phyloP scores from a whole-genome alignment of 345 rosid species.

The Isatis tinctoria region DNA sequence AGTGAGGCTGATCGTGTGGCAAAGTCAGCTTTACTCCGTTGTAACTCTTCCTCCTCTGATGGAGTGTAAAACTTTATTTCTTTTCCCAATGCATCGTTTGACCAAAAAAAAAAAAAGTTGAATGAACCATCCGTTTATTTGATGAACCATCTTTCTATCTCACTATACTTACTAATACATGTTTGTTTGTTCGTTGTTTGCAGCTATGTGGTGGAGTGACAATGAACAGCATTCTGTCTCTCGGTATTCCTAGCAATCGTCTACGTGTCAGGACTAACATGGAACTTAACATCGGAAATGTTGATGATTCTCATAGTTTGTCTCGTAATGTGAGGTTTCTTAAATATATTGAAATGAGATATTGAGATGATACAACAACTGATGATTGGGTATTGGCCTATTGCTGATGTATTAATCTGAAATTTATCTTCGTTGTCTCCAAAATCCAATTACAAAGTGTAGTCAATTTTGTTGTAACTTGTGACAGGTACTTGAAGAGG shows the following conservation, averaged over 20 bases:
- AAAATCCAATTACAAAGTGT: too few relatives aligned
- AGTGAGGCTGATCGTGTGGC: too few relatives aligned
- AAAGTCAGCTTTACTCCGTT: too few relatives aligned
- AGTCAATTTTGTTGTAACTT: neutral
- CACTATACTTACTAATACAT: neutral
- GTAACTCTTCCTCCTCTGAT: too few relatives aligned
- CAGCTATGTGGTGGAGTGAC: constrained; percentile 94
- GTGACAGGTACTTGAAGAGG: constrained; percentile 23
- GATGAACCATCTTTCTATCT: constrained; percentile 6
- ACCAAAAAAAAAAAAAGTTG: too few relatives aligned
- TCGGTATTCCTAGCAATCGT: constrained; percentile 91
- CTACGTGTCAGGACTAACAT: constrained; percentile 65
- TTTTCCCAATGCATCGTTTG: too few relatives aligned
- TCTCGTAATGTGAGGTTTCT: constrained; percentile 69
- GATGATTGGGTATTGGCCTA: too few relatives aligned
- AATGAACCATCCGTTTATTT: neutral
- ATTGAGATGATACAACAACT: too few relatives aligned
- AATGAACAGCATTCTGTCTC: constrained; percentile 85
- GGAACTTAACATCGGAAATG: constrained; percentile 98
- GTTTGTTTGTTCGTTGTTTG: constrained; percentile 2
- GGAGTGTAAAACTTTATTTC: too few relatives aligned
- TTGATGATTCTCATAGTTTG: constrained; percentile 78
- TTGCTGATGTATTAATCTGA: too few relatives aligned
- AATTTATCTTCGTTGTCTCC: too few relatives aligned
- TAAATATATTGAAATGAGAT: too few relatives aligned